A percentile compares a stretch with the other conserved stretches of the same genome.
phyloP scores from a whole-genome alignment of 1,139 yeast genomes.

The Kurtzmaniella quercitrusa region DNA sequence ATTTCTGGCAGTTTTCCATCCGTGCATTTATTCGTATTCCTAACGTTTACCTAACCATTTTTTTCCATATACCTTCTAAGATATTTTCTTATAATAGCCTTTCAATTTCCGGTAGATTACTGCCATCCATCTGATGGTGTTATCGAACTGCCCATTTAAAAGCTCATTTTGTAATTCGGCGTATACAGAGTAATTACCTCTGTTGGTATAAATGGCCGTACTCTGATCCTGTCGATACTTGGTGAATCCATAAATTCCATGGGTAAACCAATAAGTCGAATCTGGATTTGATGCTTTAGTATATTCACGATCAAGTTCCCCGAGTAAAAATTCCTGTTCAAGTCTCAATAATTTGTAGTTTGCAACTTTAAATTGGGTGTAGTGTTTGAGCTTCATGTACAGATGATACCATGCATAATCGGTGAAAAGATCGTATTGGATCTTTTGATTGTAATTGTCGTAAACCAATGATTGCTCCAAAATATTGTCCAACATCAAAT shows the following conservation, averaged over 20 bases:
- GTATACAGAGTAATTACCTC: slow-evolving; percentile 18
- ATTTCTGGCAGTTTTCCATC: no score
- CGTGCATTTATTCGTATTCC: background rate
- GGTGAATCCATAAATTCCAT: slow-evolving; percentile 24
- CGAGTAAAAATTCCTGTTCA: slow-evolving; percentile 33
- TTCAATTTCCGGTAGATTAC: slow-evolving; percentile 26
- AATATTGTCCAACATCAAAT: slow-evolving; percentile 12
- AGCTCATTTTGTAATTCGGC: slow-evolving; percentile 24
- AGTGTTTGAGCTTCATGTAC: slow-evolving; percentile 53
- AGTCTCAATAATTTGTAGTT: slow-evolving; percentile 51
- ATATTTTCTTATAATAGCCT: slow-evolving; percentile 11
- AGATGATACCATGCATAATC: slow-evolving; percentile 74
- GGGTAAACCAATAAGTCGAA: slow-evolving; percentile 17
- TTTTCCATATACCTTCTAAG: slow-evolving; percentile 4
- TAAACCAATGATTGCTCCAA: slow-evolving; percentile 19
- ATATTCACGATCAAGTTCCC: slow-evolving; percentile 21
- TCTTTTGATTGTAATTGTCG: slow-evolving; percentile 32
- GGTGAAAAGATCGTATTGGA: slow-evolving; percentile 45
- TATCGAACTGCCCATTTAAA: slow-evolving; percentile 21
- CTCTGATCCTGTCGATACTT: slow-evolving; percentile 10
- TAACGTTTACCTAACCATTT: background rate
- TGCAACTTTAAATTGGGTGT: slow-evolving; percentile 52
- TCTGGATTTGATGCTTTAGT: background rate
- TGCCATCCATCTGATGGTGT: slow-evolving; percentile 25
- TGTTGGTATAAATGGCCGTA: slow-evolving; percentile 7